These are phyloP conservation scores for Oryza glaberrima DNA, from an alignment of 176 grass and related monocot genomes.

Conservation along the genomic window DNA sequence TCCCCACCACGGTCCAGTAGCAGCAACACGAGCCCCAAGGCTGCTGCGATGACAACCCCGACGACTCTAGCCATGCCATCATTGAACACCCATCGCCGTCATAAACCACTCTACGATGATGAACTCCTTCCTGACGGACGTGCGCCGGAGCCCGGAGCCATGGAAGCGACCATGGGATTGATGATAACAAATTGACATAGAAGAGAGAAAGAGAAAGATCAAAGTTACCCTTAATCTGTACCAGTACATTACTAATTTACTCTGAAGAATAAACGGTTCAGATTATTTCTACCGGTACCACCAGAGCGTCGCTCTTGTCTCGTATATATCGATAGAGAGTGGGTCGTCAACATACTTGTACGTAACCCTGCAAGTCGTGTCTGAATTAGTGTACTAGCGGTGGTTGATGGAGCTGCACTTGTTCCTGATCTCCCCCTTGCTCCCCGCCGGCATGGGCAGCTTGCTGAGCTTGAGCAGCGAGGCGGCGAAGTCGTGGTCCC, in stretches of 20 bases:
- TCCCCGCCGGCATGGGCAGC: constrained; percentile 48
- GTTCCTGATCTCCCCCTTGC: constrained; percentile 59
- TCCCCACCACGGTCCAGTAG: constrained; percentile 34
- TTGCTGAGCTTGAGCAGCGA: constrained; percentile 64
- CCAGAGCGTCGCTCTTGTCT: too few relatives aligned
- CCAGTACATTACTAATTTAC: too few relatives aligned
- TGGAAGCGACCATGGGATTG: too few relatives aligned
- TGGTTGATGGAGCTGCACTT: constrained; percentile 46
- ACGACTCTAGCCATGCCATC: constrained; percentile 1
- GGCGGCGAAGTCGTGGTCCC: constrained; percentile 49
- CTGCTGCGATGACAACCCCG: not conserved
- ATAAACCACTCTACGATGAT: not conserved
- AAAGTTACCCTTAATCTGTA: too few relatives aligned
- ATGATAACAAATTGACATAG: too few relatives aligned
- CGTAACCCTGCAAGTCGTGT: not conserved
- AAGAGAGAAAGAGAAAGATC: too few relatives aligned
- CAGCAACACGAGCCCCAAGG: constrained; percentile 38
- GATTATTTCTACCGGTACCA: too few relatives aligned
- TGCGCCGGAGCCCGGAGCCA: not conserved
- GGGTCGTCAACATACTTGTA: too few relatives aligned
- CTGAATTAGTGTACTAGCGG: not conserved
- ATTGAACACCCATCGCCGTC: constrained; percentile 5
- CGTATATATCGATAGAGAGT: too few relatives aligned
- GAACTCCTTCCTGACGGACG: constrained; percentile 44
- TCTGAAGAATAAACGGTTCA: too few relatives aligned